Conservation (phyloP, 805 yeast genomes). For the Myxozyma monticola region DNA sequence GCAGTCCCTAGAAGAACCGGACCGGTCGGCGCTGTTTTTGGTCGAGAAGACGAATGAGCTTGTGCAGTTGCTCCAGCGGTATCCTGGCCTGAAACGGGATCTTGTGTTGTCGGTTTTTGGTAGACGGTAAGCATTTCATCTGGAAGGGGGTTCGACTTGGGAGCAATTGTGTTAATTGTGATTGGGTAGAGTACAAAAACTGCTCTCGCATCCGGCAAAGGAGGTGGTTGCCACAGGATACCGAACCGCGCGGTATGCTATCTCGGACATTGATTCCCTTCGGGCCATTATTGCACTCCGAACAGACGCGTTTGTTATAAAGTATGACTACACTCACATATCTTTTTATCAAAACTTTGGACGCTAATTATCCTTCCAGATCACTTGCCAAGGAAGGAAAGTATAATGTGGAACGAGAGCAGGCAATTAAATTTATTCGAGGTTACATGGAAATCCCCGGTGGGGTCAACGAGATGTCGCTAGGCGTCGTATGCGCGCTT, state of each 20-base stretch:
- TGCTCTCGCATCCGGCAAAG: constrained; percentile 57
- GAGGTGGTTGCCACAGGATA: constrained; percentile 75
- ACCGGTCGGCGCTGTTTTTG: constrained; percentile 50
- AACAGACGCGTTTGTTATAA: constrained; percentile 62
- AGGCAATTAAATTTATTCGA: constrained; percentile 72
- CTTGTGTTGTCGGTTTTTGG: constrained; percentile 46
- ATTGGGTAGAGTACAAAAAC: constrained; percentile 50
- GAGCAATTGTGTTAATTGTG: too few species aligned
- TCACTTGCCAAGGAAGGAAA: constrained; percentile 62
- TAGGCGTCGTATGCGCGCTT: constrained; percentile 67
- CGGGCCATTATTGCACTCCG: constrained; percentile 53
- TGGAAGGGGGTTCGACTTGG: too few species aligned
- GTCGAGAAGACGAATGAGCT: constrained; percentile 67
- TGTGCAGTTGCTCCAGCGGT: constrained; percentile 53
- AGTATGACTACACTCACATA: constrained; percentile 29
- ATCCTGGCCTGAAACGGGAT: constrained; percentile 65
- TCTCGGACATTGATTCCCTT: constrained; percentile 56
- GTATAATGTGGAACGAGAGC: constrained; percentile 64
- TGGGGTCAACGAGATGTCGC: constrained; percentile 55
- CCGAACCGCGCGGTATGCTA: constrained; percentile 65
- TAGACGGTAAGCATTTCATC: constrained; percentile 28
- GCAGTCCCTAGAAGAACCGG: constrained; percentile 55
- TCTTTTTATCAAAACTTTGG: not conserved
- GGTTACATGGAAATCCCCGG: constrained; percentile 54
- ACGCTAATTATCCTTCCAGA: not conserved